These are phyloP conservation scores for Linnemannia hyalina DNA, from an alignment of 192 early-diverging fungal genomes.

Conservation along the genomic window DNA sequence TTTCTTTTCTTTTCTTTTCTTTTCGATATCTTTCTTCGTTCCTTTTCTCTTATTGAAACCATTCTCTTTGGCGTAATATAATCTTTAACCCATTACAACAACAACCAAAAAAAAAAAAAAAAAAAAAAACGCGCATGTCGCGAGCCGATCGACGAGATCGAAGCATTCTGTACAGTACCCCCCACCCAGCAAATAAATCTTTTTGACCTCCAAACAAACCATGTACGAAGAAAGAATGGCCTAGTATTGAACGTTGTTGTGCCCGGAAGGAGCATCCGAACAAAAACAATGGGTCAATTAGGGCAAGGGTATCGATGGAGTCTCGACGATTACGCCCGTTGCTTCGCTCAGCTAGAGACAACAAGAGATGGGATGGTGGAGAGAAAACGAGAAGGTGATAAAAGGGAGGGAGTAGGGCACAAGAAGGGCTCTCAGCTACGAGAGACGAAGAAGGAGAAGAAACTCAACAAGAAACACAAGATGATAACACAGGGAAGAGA, in stretches of 20 bases:
- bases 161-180: neutral
- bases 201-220: neutral
- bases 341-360: too few species aligned
- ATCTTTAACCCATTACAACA: neutral
- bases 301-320: too few species aligned
- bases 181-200: neutral
- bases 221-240: too few species aligned
- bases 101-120: neutral
- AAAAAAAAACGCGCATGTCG: neutral
- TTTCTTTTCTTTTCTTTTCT: neutral
- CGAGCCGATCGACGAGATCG: neutral
- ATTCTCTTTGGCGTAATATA: too few species aligned
- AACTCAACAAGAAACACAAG: neutral
- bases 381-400: neutral
- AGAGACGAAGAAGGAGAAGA: neutral
- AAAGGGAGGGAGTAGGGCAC: too few species aligned
- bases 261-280: too few species aligned
- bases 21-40: neutral
- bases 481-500: neutral
- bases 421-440: too few species aligned
- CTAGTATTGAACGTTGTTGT: too few species aligned
- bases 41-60: neutral
- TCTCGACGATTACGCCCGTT: too few species aligned
- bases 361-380: too few species aligned
- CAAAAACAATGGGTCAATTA: too few species aligned